These are phyloP conservation scores for Naganishia vishniacii DNA, from an alignment of 768 basidiomycete genomes.

Conservation along the genomic window DNA sequence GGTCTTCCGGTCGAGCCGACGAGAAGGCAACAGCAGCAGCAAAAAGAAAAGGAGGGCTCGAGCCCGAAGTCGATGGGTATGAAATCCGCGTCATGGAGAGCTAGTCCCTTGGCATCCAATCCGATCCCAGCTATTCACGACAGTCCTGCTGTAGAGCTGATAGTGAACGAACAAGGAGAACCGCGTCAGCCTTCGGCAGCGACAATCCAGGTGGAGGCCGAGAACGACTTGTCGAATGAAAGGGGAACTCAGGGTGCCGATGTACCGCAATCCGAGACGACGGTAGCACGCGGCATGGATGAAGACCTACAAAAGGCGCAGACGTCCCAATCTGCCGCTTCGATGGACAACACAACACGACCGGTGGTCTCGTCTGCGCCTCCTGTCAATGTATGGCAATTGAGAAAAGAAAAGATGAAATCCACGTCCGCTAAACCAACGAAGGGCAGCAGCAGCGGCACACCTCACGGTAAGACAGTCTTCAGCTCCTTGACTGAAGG, in stretches of 20 bases:
- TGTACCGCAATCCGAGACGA: too few relatives aligned
- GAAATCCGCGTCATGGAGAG: conserved; percentile 14
- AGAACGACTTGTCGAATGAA: too few relatives aligned
- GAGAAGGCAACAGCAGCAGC: conserved; percentile 15
- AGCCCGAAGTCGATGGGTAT: conserved; percentile 8
- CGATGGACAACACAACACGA: not conserved
- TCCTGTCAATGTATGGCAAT: conserved; percentile 43
- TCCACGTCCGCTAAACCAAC: not conserved
- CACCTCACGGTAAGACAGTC: conserved; percentile 9
- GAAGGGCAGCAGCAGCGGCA: not conserved
- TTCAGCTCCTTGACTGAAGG: conserved; percentile 17
- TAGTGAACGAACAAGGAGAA: too few relatives aligned
- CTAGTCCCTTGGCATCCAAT: conserved; percentile 1
- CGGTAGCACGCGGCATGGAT: too few relatives aligned
- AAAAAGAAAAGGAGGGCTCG: conserved; percentile 7
- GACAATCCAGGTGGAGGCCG: too few relatives aligned
- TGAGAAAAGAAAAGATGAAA: conserved; percentile 31
- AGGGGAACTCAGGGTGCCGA: too few relatives aligned
- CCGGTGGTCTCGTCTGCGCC: conserved; percentile 14
- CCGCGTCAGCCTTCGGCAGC: too few relatives aligned
- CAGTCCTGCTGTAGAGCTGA: not conserved
- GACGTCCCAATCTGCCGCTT: not conserved
- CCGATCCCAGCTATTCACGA: not conserved
- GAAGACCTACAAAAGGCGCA: not conserved
- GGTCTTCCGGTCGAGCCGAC: not conserved